A percentile compares a stretch with the other conserved stretches of the same genome.
phyloP scores from a whole-genome alignment of 495 filamentous ascomycete genomes.

The Penicillium robsamsonii region DNA sequence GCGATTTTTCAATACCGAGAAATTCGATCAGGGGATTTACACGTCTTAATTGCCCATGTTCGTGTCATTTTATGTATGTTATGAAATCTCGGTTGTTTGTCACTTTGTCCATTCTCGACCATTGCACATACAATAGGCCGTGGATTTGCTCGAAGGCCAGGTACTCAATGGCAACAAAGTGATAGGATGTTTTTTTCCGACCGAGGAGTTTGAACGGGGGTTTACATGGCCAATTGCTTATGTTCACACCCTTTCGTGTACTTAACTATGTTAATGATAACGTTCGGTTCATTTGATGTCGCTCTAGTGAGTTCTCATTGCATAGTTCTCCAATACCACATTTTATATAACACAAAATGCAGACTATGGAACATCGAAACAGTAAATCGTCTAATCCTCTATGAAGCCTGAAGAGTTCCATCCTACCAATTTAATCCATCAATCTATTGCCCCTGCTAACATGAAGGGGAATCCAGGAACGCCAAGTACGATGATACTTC shows the following conservation, averaged over 20 bases:
- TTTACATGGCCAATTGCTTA: neutral
- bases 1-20: constrained; percentile 74
- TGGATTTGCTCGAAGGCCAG: neutral
- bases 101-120: neutral
- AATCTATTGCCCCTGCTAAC: neutral
- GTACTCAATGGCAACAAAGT: neutral
- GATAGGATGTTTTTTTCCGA: no score
- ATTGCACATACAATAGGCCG: neutral
- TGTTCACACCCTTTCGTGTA: neutral
- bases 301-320: neutral
- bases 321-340: neutral
- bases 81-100: constrained; percentile 1
- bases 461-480: constrained; percentile 10
- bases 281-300: neutral
- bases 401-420: constrained; percentile 19
- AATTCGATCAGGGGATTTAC: constrained; percentile 74
- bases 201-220: neutral
- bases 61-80: neutral
- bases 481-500: neutral
- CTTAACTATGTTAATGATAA: neutral
- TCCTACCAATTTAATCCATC: neutral
- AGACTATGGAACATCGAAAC: neutral
- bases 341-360: neutral
- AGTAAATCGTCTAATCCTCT: constrained; percentile 5
- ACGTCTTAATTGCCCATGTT: constrained; percentile 29